phyloP scores from a whole-genome alignment of 1,284 basidiomycete genomes.

The Puccinia coronata region DNA sequence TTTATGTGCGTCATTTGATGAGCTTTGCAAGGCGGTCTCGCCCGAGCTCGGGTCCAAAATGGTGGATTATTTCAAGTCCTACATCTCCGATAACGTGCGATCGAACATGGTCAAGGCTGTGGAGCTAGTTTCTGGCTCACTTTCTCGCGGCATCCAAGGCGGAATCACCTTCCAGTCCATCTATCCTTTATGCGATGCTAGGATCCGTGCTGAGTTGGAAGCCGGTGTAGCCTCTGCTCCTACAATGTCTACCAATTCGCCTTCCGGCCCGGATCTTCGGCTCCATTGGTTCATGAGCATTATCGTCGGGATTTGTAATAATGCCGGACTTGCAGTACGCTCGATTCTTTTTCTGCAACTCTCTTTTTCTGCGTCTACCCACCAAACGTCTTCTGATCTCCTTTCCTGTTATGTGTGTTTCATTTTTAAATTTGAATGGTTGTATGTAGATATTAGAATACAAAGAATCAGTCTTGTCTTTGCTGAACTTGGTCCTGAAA shows the following conservation, averaged over 20 bases:
- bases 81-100: conserved; percentile 60
- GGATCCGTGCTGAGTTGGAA: conserved; percentile 81
- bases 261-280: conserved; percentile 83
- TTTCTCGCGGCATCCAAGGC: conserved; percentile 65
- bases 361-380: conserved; percentile 19
- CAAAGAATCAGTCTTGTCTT: conserved; percentile 69
- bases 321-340: conserved; percentile 75
- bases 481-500: conserved; percentile 72
- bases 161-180: conserved; percentile 77
- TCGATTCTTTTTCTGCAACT: conserved; percentile 65
- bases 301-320: conserved; percentile 56
- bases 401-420: background rate
- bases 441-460: conserved; percentile 75
- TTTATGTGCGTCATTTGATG: conserved; percentile 64
- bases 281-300: conserved; percentile 73
- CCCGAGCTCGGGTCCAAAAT: conserved; percentile 52
- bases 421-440: too few species aligned
- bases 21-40: conserved; percentile 56
- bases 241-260: conserved; percentile 81
- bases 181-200: conserved; percentile 74
- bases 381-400: background rate
- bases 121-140: conserved; percentile 81
- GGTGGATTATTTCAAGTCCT: conserved; percentile 43
- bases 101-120: conserved; percentile 87
- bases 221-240: conserved; percentile 88